phyloP scores from a whole-genome alignment of 2,329 filamentous ascomycete genomes.

The Cylindrodendrum hubeiense region DNA sequence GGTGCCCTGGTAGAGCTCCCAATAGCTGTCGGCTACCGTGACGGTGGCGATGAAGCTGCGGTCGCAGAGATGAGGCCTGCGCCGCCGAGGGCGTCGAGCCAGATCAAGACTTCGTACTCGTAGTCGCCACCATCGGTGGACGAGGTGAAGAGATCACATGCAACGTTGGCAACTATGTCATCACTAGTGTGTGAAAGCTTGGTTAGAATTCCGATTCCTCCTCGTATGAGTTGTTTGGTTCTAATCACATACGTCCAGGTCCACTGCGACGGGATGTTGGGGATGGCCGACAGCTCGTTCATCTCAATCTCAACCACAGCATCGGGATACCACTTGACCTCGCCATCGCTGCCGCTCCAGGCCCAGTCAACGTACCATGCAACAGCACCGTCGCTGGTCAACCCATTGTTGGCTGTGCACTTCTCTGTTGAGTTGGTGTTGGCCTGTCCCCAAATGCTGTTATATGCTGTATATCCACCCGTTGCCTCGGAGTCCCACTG shows the following conservation, averaged over 20 bases:
- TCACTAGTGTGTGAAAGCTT: constrained; percentile 57
- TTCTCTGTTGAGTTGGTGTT: constrained; percentile 50
- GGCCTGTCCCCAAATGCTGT: constrained; percentile 57
- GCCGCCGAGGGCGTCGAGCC: constrained; percentile 35
- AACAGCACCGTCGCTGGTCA: constrained; percentile 48
- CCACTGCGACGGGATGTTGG: constrained; percentile 49
- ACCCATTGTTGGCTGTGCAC: constrained; percentile 53
- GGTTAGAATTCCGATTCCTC: neutral
- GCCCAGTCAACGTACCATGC: constrained; percentile 55
- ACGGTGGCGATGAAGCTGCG: constrained; percentile 64
- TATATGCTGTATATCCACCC: constrained; percentile 49
- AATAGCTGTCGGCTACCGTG: constrained; percentile 64
- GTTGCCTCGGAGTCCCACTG: constrained; percentile 38
- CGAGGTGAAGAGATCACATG: constrained; percentile 70
- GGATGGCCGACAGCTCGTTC: constrained; percentile 45
- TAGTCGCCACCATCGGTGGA: constrained; percentile 56
- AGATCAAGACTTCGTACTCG: constrained; percentile 56
- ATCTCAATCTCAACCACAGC: constrained; percentile 50
- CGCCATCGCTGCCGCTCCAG: constrained; percentile 51
- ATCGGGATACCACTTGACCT: constrained; percentile 60
- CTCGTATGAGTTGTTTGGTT: neutral
- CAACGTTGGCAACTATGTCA: constrained; percentile 65
- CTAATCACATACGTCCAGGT: constrained; percentile 45
- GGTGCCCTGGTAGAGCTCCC: constrained; percentile 67
- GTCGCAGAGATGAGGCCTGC: constrained; percentile 52